phyloP scores from a whole-genome alignment of 2,329 filamentous ascomycete species.

The Onygenales sp. region DNA sequence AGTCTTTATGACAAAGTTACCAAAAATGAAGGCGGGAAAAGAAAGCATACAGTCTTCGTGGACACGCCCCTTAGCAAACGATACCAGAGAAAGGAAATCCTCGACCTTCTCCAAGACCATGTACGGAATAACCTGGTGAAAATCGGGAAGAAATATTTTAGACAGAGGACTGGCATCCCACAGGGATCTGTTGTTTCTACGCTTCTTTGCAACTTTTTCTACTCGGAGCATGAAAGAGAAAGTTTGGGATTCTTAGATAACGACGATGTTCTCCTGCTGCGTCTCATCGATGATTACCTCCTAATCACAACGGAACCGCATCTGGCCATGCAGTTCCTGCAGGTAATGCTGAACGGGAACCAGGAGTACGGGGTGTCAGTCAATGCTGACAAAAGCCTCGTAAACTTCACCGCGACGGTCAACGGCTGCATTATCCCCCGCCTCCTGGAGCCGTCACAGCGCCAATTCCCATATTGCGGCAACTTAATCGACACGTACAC shows the following conservation, averaged over 20 bases:
- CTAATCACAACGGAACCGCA: slow-evolving; percentile 63
- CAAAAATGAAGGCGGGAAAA: slow-evolving; percentile 9
- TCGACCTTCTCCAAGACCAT: slow-evolving; percentile 67
- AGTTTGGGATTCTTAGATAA: slow-evolving; percentile 55
- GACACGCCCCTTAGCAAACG: slow-evolving; percentile 53
- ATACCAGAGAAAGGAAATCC: slow-evolving; percentile 49
- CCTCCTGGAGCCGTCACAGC: slow-evolving; percentile 27
- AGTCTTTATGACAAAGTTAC: slow-evolving; percentile 39
- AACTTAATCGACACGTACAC: slow-evolving; percentile 63
- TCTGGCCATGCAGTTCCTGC: slow-evolving; percentile 64
- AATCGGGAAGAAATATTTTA: slow-evolving; percentile 78
- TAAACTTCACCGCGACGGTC: slow-evolving; percentile 66
- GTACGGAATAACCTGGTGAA: slow-evolving; percentile 78
- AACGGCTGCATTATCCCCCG: slow-evolving; percentile 44
- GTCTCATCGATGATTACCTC: slow-evolving; percentile 88
- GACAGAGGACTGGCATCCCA: slow-evolving; percentile 81
- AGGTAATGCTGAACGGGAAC: slow-evolving; percentile 69
- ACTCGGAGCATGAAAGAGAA: slow-evolving; percentile 70
- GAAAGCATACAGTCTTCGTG: slow-evolving; percentile 63
- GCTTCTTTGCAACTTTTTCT: slow-evolving; percentile 89
- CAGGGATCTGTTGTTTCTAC: slow-evolving; percentile 86
- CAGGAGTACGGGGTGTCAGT: slow-evolving; percentile 72
- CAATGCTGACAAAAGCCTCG: slow-evolving; percentile 67
- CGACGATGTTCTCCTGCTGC: slow-evolving; percentile 54
- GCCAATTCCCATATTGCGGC: slow-evolving; percentile 78